phyloP scores from a whole-genome alignment of 192 early-diverging fungal genomes.

The Spizellomyces sp. region DNA sequence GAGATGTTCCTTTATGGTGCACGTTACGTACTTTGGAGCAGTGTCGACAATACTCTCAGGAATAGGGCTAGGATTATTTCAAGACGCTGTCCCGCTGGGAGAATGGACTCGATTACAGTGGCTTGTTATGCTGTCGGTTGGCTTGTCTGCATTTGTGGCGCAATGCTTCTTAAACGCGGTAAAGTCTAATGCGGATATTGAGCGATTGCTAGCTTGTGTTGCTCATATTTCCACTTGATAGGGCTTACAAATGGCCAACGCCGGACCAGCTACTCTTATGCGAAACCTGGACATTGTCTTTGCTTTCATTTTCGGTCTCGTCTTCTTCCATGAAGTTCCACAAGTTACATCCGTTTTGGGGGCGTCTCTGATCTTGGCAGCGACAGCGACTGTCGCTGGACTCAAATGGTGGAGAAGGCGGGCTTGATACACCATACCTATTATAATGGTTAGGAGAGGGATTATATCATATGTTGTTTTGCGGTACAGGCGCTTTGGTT shows the following conservation, averaged over 20 bases:
- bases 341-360: conserved; percentile 57
- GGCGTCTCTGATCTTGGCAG: conserved; percentile 61
- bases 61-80: conserved; percentile 44
- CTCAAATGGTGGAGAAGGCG: conserved; percentile 54
- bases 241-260: conserved; percentile 73
- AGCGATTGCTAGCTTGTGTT: too few species aligned
- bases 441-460: too few species aligned
- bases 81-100: background rate
- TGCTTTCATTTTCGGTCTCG: conserved; percentile 73
- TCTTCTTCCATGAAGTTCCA: conserved; percentile 69
- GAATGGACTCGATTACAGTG: conserved; percentile 47
- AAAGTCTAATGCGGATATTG: too few species aligned
- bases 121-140: conserved; percentile 50
- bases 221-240: background rate
- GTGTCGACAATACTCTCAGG: conserved; percentile 57
- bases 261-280: conserved; percentile 77
- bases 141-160: conserved; percentile 65
- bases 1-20: conserved; percentile 74
- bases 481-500: too few species aligned
- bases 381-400: conserved; percentile 63
- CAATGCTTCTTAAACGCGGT: conserved; percentile 70
- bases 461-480: too few species aligned
- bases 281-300: conserved; percentile 81
- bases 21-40: conserved; percentile 76
- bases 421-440: background rate